Evolutionary conservation across 1,284 basidiomycete species (phyloP), one percentile per base, ranked within the genome.

Genomic region (Vanrija pseudolonga): DNA sequence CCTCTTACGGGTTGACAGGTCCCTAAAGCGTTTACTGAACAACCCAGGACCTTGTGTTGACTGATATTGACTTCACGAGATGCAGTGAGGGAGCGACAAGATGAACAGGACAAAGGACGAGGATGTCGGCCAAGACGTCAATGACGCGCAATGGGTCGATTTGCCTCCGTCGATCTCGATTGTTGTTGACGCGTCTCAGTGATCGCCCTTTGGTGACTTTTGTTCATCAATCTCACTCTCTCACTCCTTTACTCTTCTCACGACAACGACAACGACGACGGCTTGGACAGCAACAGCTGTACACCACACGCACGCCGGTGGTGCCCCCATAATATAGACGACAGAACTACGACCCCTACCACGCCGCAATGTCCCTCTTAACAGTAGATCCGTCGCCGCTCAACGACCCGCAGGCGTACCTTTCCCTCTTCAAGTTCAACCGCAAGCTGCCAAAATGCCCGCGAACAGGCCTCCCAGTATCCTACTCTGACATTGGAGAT

Each of bases 401-500:
- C 24, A 63, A 58, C 2, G 69, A 73, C 51, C 69, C 71, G 0
- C 51, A 52, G 9, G 64, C 52, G 8, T 72, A 74, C 56, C 62
- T 74, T 8, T 53, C 63, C 28, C 45, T 55, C 9, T 50, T 47
- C 42, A 72, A 72, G 51, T 74, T 74, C 59, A 66, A 63, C 26
- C 57, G 50, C 26, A 59, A 60, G n/a, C 55, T 72, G 5, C 37
- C 55, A 5, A 50, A 47, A 43, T 75, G 73, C 59, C 66, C 64
- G 17, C 61, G 69, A 8, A 74, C 73, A 1, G 60, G 63, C 17
- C 40, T 65, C 15, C 51, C 62, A 8, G 71, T 75, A 15, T 66
- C 64, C 5, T 75, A 63, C 51, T 51, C 63, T 17, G 72, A 75
- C 48, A 64, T 71, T 19, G 73, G 73, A 2, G 69, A 72, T 55